These are phyloP conservation scores for Suillus cothurnatus DNA, from an alignment of 768 basidiomycete species.

Conservation along the genomic window DNA sequence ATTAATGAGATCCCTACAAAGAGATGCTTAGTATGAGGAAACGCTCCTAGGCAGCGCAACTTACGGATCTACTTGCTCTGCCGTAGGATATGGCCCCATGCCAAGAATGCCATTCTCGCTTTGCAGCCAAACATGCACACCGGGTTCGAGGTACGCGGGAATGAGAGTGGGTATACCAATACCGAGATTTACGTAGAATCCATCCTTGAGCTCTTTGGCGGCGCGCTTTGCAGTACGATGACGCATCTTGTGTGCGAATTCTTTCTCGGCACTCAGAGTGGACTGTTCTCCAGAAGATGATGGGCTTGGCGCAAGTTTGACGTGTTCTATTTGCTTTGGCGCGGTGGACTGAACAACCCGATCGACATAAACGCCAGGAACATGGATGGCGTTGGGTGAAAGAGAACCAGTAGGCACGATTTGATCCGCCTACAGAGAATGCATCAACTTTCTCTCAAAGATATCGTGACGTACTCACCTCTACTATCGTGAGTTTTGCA, in stretches of 20 bases:
- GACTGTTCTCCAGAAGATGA: constrained; percentile 29
- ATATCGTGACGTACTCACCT: constrained; percentile 44
- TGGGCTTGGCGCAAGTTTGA: constrained; percentile 60
- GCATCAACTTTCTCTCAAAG: constrained; percentile 14
- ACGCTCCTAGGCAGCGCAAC: constrained; percentile 30
- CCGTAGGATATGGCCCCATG: constrained; percentile 88
- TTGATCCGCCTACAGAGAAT: constrained; percentile 67
- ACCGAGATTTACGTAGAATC: constrained; percentile 86
- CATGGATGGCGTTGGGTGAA: constrained; percentile 79
- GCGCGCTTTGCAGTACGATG: constrained; percentile 85
- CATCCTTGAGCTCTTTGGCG: constrained; percentile 87
- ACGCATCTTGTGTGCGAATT: constrained; percentile 53
- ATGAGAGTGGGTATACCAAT: constrained; percentile 93
- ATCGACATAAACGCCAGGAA: constrained; percentile 87
- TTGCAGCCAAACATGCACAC: constrained; percentile 85
- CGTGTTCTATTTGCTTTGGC: constrained; percentile 78
- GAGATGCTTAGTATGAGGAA: constrained; percentile 8
- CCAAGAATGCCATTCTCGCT: constrained; percentile 91
- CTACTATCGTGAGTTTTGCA: constrained; percentile 88
- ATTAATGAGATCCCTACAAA: constrained; percentile 81
- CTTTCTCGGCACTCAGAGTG: constrained; percentile 49
- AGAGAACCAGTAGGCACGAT: constrained; percentile 85
- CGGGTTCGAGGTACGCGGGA: constrained; percentile 73
- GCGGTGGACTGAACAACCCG: constrained; percentile 80
- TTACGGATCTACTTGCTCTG: constrained; percentile 79